Conservation (phyloP, 345 rosid species). For the Aethionema arabicum region DNA sequence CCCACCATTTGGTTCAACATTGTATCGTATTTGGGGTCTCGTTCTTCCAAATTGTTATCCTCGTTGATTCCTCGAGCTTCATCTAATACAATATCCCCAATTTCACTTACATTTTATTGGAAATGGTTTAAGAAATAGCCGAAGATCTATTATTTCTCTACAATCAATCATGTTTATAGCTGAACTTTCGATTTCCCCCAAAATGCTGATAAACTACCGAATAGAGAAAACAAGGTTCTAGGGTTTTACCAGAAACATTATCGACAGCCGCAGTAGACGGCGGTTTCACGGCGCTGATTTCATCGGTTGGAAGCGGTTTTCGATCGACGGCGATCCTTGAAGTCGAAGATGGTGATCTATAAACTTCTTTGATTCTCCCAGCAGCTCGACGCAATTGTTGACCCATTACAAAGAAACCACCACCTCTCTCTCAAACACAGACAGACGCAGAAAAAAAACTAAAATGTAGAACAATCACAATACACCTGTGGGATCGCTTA, state of each 20-base stretch:
- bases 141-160: neutral
- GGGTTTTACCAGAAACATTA: constrained; percentile 41
- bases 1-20: constrained; percentile 94
- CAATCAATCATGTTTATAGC: neutral
- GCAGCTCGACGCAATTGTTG: constrained; percentile 99
- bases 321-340: constrained; percentile 41
- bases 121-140: neutral
- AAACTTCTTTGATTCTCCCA: constrained; percentile 59
- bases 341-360: constrained; percentile 43
- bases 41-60: constrained; percentile 60
- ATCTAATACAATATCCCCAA: constrained; percentile 37
- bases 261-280: constrained; percentile 29
- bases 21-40: constrained; percentile 67
- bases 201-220: neutral
- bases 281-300: constrained; percentile 36
- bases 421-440: neutral
- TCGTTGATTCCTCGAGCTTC: constrained; percentile 36
- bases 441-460: neutral
- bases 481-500: neutral
- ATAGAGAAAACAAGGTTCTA: neutral
- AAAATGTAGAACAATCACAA: neutral
- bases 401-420: constrained; percentile 49
- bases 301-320: constrained; percentile 34
- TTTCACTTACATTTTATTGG: neutral
- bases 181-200: constrained; percentile 32